These are phyloP conservation scores for Lachnum nothofagi DNA, from an alignment of 2,329 filamentous ascomycete species.

Conservation along the genomic window DNA sequence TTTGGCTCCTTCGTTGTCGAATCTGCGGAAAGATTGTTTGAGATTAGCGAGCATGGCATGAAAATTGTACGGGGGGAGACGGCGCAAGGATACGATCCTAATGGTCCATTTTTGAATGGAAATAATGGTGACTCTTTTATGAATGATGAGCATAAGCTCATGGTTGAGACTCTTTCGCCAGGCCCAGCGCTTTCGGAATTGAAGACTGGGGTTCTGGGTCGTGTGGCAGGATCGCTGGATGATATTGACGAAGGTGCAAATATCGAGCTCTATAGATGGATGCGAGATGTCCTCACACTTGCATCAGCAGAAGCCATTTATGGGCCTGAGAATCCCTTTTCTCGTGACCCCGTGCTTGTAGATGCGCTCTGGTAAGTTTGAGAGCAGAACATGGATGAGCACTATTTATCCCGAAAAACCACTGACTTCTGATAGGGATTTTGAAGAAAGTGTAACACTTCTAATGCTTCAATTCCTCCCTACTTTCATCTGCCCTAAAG, in stretches of 20 bases:
- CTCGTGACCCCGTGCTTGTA: constrained; percentile 33
- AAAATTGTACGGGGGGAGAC: constrained; percentile 30
- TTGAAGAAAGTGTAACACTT: constrained; percentile 29
- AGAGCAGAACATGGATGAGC: too few relatives aligned
- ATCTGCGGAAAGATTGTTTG: constrained; percentile 37
- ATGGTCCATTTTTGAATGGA: constrained; percentile 22
- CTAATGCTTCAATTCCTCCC: constrained; percentile 34
- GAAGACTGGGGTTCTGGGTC: constrained; percentile 35
- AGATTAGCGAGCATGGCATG: constrained; percentile 32
- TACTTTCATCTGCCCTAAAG: constrained; percentile 32
- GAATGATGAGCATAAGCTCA: constrained; percentile 35
- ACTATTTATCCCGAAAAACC: too few relatives aligned
- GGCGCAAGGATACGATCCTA: constrained; percentile 25
- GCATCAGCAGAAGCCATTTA: constrained; percentile 41
- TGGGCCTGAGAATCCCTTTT: constrained; percentile 41
- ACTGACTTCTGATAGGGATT: constrained; percentile 21
- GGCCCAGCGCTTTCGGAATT: constrained; percentile 36
- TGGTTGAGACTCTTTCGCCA: constrained; percentile 33
- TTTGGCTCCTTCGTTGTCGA: constrained; percentile 41
- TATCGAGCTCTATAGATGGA: constrained; percentile 37
- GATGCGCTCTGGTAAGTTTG: constrained; percentile 35
- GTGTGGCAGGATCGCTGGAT: constrained; percentile 34
- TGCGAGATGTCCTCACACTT: constrained; percentile 37
- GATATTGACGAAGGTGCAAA: constrained; percentile 28
- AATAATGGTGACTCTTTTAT: constrained; percentile 32